phyloP scores from a whole-genome alignment of 805 yeast genomes.

The Candida saitoana region DNA sequence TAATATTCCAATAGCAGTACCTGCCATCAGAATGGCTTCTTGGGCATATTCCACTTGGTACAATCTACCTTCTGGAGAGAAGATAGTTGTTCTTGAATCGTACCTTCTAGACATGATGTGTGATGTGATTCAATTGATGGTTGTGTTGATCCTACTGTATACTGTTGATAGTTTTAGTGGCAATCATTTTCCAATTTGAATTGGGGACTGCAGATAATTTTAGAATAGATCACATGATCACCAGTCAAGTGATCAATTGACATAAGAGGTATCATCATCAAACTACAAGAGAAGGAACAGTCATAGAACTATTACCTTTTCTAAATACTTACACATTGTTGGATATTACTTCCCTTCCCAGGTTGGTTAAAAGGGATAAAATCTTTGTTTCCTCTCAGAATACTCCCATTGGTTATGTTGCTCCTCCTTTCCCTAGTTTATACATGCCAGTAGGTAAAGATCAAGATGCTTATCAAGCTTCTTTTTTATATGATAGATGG shows the following conservation, averaged over 20 bases:
- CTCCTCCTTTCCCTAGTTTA: slow-evolving; percentile 79
- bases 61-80: slow-evolving; percentile 97
- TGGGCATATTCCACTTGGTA: slow-evolving; percentile 97
- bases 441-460: slow-evolving; percentile 59
- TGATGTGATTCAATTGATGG: background rate
- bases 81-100: slow-evolving; percentile 97
- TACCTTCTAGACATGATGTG: slow-evolving; percentile 81
- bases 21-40: slow-evolving; percentile 83
- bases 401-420: slow-evolving; percentile 75
- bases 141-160: background rate
- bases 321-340: too few relatives aligned
- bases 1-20: slow-evolving; percentile 75
- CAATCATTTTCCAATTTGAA: background rate
- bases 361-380: slow-evolving; percentile 13
- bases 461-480: slow-evolving; percentile 35
- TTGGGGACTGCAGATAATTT: too few relatives aligned
- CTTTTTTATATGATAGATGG: slow-evolving; percentile 60
- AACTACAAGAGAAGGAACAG: too few relatives aligned
- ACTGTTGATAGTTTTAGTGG: background rate
- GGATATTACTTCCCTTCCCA: slow-evolving; percentile 1
- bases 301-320: too few relatives aligned
- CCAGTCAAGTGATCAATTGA: too few relatives aligned
- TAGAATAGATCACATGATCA: too few relatives aligned
- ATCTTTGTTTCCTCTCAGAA: slow-evolving; percentile 37
- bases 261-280: too few relatives aligned